phyloP scores from a whole-genome alignment of 164 flowering plant species.

The Nelumbo lutea region DNA sequence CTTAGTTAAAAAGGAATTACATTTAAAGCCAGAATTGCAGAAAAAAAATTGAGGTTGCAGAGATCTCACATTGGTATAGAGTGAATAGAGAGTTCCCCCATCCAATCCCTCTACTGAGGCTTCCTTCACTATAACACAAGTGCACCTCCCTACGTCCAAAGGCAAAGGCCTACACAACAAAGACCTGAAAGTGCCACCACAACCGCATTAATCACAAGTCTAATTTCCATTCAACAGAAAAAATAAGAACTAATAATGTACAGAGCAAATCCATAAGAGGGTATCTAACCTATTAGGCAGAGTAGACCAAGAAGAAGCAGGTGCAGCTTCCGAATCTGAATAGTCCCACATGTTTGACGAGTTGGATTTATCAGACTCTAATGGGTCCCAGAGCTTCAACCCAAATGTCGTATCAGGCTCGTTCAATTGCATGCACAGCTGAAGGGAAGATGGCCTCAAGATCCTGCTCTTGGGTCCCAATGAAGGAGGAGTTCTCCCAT shows the following conservation, averaged over 20 bases:
- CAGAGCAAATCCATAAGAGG: neutral
- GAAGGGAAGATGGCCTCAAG: constrained; percentile 65
- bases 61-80: constrained; percentile 72
- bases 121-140: constrained; percentile 84
- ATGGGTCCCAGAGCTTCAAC: constrained; percentile 36
- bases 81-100: constrained; percentile 63
- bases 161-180: constrained; percentile 87
- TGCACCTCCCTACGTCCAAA: constrained; percentile 79
- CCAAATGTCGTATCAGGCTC: constrained; percentile 54
- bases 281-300: constrained; percentile 68
- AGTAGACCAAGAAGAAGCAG: constrained; percentile 93
- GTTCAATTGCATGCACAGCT: constrained; percentile 57
- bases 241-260: neutral
- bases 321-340: constrained; percentile 94
- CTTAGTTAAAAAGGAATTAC: too few relatives aligned
- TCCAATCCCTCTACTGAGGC: constrained; percentile 36
- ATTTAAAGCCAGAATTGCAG: neutral
- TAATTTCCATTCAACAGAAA: neutral
- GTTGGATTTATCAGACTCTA: constrained; percentile 37
- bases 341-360: constrained; percentile 65
- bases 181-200: constrained; percentile 45
- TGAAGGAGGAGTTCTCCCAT: constrained; percentile 24
- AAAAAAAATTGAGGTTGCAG: neutral
- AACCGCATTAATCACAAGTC: constrained; percentile 2
- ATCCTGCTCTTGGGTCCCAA: constrained; percentile 15